Evolutionary conservation across 192 early-diverging fungal genomes (phyloP).

Genomic region (Oehlia diaphana): DNA sequence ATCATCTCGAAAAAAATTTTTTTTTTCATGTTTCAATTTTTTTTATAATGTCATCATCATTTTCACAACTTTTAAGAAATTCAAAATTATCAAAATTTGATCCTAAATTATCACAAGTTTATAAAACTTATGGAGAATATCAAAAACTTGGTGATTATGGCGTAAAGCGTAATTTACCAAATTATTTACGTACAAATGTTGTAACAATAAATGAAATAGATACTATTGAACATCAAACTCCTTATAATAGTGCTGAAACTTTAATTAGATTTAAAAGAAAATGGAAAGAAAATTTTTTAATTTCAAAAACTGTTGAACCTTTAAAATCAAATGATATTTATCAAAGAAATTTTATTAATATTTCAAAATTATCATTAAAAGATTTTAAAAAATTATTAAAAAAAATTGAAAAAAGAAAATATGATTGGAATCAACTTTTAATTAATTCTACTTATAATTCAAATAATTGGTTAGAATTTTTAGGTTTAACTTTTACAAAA

Average conservation of each 20-base stretch:
- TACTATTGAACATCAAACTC: conserved; percentile 69
- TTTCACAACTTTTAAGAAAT: conserved; percentile 63
- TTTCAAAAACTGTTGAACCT: conserved; percentile 53
- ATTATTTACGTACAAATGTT: conserved; percentile 56
- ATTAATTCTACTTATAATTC: conserved; percentile 21
- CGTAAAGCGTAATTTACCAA: conserved; percentile 71
- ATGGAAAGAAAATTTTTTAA: conserved; percentile 77
- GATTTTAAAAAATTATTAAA: conserved; percentile 66
- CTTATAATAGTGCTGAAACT: conserved; percentile 62
- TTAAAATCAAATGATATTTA: conserved; percentile 32
- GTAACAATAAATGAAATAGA: conserved; percentile 61
- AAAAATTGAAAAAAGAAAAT: conserved; percentile 49
- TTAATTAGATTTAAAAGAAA: conserved; percentile 57
- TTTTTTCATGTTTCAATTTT: too few species aligned
- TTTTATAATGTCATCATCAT: conserved; percentile 59
- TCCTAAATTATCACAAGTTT: conserved; percentile 67
- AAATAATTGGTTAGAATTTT: conserved; percentile 42
- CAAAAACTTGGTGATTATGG: conserved; percentile 71
- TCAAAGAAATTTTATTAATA: conserved; percentile 45
- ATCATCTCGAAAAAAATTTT: too few species aligned
- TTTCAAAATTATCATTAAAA: conserved; percentile 54
- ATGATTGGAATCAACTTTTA: conserved; percentile 33
- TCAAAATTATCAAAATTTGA: conserved; percentile 72
- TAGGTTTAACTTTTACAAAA: conserved; percentile 37
- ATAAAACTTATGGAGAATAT: conserved; percentile 56